Conservation (phyloP, 805 yeast species). For the Komagataella mondaviorum region DNA sequence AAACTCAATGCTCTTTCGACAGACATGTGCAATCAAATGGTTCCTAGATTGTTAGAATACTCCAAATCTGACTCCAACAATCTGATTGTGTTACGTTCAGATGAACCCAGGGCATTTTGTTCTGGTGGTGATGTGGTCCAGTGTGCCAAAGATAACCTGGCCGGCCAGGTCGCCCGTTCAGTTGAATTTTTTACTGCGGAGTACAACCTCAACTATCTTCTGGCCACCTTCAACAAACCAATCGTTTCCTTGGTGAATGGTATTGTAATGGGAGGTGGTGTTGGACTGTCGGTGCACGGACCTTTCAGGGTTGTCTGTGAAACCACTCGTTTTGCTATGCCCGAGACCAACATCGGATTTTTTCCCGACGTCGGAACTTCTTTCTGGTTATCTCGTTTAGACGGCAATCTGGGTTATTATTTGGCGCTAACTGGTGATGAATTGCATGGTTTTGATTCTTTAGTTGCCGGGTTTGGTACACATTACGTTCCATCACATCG, state of each 20-base stretch:
- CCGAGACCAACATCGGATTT: constrained; percentile 93
- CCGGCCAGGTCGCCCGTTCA: constrained; percentile 32
- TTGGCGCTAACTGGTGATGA: constrained; percentile 78
- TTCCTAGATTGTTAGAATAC: constrained; percentile 66
- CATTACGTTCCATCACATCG: constrained; percentile 70
- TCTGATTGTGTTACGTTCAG: constrained; percentile 55
- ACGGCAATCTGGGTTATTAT: constrained; percentile 75
- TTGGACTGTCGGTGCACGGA: constrained; percentile 80
- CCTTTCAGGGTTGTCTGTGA: constrained; percentile 94
- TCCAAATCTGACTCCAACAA: constrained; percentile 54
- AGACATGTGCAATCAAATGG: constrained; percentile 60
- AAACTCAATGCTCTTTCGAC: constrained; percentile 78
- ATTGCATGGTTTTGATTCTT: constrained; percentile 67
- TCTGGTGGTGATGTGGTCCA: constrained; percentile 95
- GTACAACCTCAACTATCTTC: constrained; percentile 65
- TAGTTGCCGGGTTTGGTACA: constrained; percentile 76
- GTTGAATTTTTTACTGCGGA: constrained; percentile 64
- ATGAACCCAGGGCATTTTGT: constrained; percentile 62
- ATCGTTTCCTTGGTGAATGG: constrained; percentile 81
- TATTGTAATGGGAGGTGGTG: constrained; percentile 97
- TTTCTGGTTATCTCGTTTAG: constrained; percentile 73
- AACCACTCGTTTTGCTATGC: constrained; percentile 88
- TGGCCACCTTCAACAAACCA: constrained; percentile 81
- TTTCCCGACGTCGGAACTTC: constrained; percentile 94
- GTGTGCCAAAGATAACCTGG: constrained; percentile 48